Conservation (phyloP, 1,139 yeast genomes). For the Wickerhamomyces sp. region DNA sequence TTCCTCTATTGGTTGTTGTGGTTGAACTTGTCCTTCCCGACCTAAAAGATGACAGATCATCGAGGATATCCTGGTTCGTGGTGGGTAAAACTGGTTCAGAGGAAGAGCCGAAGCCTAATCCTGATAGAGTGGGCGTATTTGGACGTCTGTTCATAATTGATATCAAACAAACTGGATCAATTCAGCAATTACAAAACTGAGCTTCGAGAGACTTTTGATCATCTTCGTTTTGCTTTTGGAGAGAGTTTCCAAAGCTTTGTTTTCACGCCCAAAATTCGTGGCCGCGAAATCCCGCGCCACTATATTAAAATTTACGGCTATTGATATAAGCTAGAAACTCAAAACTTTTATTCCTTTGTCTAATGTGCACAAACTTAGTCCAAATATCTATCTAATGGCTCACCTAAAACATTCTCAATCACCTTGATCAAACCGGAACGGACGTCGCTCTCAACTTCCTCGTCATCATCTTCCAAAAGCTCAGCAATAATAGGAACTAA, state of each 20-base stretch:
- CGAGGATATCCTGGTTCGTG: constrained; percentile 13
- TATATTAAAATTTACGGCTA: too few species aligned
- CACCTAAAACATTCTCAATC: constrained; percentile 89
- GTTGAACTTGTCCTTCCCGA: constrained; percentile 17
- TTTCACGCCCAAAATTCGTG: too few species aligned
- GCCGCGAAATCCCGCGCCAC: too few species aligned
- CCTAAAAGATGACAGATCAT: constrained; percentile 19
- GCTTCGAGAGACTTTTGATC: too few species aligned
- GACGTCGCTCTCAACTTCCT: constrained; percentile 85
- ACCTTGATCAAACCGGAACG: constrained; percentile 90
- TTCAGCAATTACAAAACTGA: too few species aligned
- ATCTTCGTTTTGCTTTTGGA: too few species aligned
- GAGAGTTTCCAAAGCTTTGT: too few species aligned
- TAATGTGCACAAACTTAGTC: constrained; percentile 30
- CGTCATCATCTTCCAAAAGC: constrained; percentile 91
- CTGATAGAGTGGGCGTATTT: constrained; percentile 9
- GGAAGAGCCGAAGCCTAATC: constrained; percentile 4
- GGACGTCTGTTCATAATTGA: constrained; percentile 14
- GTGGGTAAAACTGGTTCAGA: constrained; percentile 13
- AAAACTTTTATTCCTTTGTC: neutral
- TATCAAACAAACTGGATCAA: neutral
- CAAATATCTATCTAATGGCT: constrained; percentile 86
- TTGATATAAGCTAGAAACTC: neutral
- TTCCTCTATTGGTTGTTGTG: constrained; percentile 4
- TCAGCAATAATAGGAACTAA: constrained; percentile 95